phyloP scores from a whole-genome alignment of 164 flowering plant species.

The Aristolochia contorta region DNA sequence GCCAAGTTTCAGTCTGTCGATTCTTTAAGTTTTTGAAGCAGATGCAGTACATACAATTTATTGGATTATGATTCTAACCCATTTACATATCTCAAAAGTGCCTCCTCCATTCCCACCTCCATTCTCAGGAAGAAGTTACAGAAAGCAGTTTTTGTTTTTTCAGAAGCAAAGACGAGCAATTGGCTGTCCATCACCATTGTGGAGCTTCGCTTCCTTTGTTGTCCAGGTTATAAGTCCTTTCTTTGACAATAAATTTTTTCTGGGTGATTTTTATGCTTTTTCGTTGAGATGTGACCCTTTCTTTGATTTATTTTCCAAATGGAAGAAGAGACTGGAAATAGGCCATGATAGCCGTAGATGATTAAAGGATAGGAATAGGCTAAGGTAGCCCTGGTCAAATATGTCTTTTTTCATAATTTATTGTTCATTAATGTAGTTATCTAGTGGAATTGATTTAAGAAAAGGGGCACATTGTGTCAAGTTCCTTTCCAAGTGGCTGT shows the following conservation, averaged over 20 bases:
- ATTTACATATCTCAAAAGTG: conserved; percentile 39
- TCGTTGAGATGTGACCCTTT: not conserved
- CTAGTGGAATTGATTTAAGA: no score
- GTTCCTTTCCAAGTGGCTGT: no score
- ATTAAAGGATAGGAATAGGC: not conserved
- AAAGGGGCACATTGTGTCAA: no score
- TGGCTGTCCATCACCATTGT: conserved; percentile 77
- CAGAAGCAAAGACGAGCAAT: conserved; percentile 44
- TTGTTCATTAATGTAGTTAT: not conserved
- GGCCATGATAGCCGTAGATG: no score
- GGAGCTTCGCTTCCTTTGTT: conserved; percentile 39
- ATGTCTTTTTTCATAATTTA: not conserved
- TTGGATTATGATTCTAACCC: not conserved
- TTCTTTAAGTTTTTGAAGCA: no score
- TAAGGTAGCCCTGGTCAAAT: not conserved
- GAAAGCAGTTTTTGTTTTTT: conserved; percentile 44
- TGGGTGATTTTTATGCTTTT: not conserved
- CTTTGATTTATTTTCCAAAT: not conserved
- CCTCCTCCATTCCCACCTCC: conserved; percentile 88
- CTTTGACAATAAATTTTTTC: not conserved
- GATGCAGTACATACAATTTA: no score
- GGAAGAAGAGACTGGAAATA: no score
- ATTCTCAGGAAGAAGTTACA: conserved; percentile 64
- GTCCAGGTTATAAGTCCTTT: conserved; percentile 49
- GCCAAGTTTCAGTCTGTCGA: not conserved